A percentile compares a stretch with the other conserved stretches of the same genome.
Conservation (phyloP, 345 rosid species). For the Dovyalis caffra region DNA sequence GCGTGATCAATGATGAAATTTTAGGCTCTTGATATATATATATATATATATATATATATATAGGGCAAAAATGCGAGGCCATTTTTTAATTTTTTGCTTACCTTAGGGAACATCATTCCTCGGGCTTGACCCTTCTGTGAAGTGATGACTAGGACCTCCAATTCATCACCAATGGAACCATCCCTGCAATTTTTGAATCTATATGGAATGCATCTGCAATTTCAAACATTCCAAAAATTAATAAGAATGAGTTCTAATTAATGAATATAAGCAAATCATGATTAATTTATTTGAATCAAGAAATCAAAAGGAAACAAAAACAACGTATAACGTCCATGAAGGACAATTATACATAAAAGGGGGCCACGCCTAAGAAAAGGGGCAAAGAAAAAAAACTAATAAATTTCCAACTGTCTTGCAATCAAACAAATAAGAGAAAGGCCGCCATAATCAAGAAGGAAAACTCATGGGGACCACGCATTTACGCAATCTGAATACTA, state of each 20-base stretch:
- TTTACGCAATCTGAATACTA: not conserved
- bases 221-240: not conserved
- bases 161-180: constrained; percentile 37
- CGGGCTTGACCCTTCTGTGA: constrained; percentile 64
- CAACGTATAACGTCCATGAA: not conserved
- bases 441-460: not conserved
- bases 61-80: not conserved
- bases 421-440: not conserved
- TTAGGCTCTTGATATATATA: not conserved
- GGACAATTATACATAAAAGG: not conserved
- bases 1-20: not conserved
- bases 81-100: constrained; percentile 4
- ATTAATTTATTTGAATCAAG: not conserved
- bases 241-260: not conserved
- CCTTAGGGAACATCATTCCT: constrained; percentile 92
- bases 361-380: not conserved
- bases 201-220: constrained; percentile 74
- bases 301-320: not conserved
- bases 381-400: not conserved
- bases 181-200: constrained; percentile 42
- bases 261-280: not conserved
- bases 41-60: too few relatives aligned
- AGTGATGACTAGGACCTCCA: constrained; percentile 70
- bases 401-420: not conserved
- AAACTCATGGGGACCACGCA: not conserved